Evolutionary conservation across 1,139 yeast species (phyloP).

Genomic region (Wickerhamomyces sp.): DNA sequence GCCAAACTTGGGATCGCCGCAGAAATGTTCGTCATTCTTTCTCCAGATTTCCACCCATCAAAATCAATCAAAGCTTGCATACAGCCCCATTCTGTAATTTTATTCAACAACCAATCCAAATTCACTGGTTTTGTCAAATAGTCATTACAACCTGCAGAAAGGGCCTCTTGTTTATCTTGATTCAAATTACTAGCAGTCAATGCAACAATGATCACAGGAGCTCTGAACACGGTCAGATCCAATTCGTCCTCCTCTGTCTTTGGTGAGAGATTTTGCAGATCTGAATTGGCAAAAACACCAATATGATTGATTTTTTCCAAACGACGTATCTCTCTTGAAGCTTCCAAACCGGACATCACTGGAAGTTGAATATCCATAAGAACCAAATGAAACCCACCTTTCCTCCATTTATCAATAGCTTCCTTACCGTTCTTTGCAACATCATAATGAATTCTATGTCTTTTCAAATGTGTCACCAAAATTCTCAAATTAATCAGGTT

Average conservation of each 20-base stretch:
- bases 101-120: slow-evolving; percentile 87
- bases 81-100: slow-evolving; percentile 94
- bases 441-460: slow-evolving; percentile 78
- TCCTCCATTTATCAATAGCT: slow-evolving; percentile 88
- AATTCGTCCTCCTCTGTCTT: slow-evolving; percentile 29
- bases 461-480: slow-evolving; percentile 84
- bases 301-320: slow-evolving; percentile 76
- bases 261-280: slow-evolving; percentile 15
- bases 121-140: slow-evolving; percentile 96
- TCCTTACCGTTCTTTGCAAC: slow-evolving; percentile 90
- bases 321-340: slow-evolving; percentile 82
- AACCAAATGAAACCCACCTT: slow-evolving; percentile 87
- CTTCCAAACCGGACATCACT: slow-evolving; percentile 88
- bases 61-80: slow-evolving; percentile 97
- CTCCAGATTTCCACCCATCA: slow-evolving; percentile 77
- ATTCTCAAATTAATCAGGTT: slow-evolving; percentile 91
- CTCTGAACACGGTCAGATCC: slow-evolving; percentile 59
- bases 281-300: slow-evolving; percentile 64
- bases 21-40: slow-evolving; percentile 25
- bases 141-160: slow-evolving; percentile 96
- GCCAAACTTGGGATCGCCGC: slow-evolving; percentile 15
- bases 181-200: slow-evolving; percentile 86
- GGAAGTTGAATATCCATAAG: slow-evolving; percentile 95
- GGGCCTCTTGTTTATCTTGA: slow-evolving; percentile 85
- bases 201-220: slow-evolving; percentile 95